These are phyloP conservation scores for Dryadomyces sulphureus DNA, from an alignment of 2,329 filamentous ascomycete species.

Conservation along the genomic window DNA sequence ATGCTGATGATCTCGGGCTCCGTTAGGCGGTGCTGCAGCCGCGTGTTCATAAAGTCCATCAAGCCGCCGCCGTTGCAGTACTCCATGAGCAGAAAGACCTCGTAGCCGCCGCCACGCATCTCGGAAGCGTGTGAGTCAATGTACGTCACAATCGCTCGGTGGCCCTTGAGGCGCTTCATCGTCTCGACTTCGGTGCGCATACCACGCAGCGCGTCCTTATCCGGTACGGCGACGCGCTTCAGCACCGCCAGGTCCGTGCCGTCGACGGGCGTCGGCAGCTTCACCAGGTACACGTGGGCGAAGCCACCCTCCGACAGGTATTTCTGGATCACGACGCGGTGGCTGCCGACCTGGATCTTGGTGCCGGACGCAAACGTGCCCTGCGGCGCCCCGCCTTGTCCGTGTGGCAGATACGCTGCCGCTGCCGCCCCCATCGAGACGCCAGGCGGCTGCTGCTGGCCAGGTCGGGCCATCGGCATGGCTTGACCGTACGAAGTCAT, in stretches of 20 bases:
- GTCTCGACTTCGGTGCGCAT: constrained; percentile 99
- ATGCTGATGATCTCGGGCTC: constrained; percentile 97
- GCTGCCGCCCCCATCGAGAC: constrained; percentile 14
- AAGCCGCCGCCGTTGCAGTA: constrained; percentile 87
- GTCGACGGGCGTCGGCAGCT: constrained; percentile 61
- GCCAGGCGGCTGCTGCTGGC: neutral
- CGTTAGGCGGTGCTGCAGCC: constrained; percentile 86
- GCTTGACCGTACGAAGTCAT: constrained; percentile 11
- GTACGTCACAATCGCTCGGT: constrained; percentile 92
- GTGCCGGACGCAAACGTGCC: constrained; percentile 89
- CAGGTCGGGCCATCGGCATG: constrained; percentile 6
- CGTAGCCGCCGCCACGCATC: constrained; percentile 81
- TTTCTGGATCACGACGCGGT: constrained; percentile 87
- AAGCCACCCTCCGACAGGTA: constrained; percentile 98
- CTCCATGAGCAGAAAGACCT: constrained; percentile 98
- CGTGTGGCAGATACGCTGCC: constrained; percentile 13
- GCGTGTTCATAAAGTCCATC: constrained; percentile 99
- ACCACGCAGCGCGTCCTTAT: constrained; percentile 83
- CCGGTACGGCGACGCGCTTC: constrained; percentile 90
- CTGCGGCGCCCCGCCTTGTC: constrained; percentile 31
- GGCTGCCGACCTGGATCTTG: constrained; percentile 88
- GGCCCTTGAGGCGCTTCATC: constrained; percentile 98
- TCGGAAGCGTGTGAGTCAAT: constrained; percentile 97
- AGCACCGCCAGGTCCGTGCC: constrained; percentile 72
- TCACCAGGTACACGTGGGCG: constrained; percentile 94